Base-by-base conservation (phyloP, 75 land plant genomes). In the Selaginella moellendorffii region DNA sequence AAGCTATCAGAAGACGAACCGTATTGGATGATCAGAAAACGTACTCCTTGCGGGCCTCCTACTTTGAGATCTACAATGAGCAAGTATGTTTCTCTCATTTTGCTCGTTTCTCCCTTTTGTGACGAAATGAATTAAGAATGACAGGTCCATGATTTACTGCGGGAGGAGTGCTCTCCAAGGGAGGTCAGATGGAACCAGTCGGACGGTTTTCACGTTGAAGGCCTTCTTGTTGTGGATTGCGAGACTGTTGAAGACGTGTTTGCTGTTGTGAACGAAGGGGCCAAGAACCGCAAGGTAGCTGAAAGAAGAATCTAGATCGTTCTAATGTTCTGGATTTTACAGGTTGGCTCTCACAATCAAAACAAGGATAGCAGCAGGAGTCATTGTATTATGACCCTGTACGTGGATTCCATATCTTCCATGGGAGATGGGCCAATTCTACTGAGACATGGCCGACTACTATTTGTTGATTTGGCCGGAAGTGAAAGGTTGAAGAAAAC, bases 401-500 rank as follows among this genome's bases (percentile, higher is more conserved):
- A 75, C 65, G 68, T 75, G 23, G 72, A 75, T 26, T 75, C 77
- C 17, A 28, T 29, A 31, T 52, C 31, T 65, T 54, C 62, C 20
- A 54, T 75, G 23, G 30, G 26, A 10, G 42, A 56, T 42, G 72
- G 52, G 23, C 66, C 46, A 24, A 53, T 31, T 61, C 28, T 69
- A 54, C 14, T 62, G 24, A 69, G 77, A 58, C 67, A 70, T 69
- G 77, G 77, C 1, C 63, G 67, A 28, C 64, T 75, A 68, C 24
- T 75, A 19, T 75, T 75, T 65, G 77, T 75, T 61, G 77, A 75
- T 60, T 51, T 75, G 17, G 77, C 77, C 12, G 77, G 77, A 18
- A 75, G 77, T 61, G 77, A 75, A 61, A 72, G 77, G 29, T 53
- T 75, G 53, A 75, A 75, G 59, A 75, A 75, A 69, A 69, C 72